Evolutionary conservation across 2,329 filamentous ascomycete species (phyloP).

Genomic region (Colletotrichum cordylinicola): DNA sequence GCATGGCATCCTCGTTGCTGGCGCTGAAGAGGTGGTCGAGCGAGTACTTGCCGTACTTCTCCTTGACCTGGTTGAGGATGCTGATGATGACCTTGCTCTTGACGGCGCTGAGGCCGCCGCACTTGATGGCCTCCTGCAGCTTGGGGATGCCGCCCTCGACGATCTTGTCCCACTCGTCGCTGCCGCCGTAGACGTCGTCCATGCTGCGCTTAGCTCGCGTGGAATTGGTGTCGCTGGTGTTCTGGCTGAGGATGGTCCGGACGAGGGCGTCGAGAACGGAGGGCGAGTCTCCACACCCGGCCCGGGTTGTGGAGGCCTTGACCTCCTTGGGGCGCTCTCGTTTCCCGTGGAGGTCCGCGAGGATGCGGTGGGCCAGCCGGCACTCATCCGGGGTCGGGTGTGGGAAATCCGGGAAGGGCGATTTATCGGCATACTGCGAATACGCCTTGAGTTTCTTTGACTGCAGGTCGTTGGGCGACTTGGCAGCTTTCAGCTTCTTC

Average conservation of each 20-base stretch:
- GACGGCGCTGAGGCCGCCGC: constrained; percentile 72
- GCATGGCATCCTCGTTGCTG: constrained; percentile 52
- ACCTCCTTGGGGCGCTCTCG: constrained; percentile 65
- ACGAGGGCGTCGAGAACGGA: constrained; percentile 59
- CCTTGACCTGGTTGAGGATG: constrained; percentile 69
- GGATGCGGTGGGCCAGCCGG: constrained; percentile 68
- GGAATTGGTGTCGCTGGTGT: constrained; percentile 60
- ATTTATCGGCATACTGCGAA: constrained; percentile 41
- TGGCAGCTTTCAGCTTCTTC: neutral
- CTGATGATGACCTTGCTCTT: constrained; percentile 77
- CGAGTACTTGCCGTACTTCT: constrained; percentile 45
- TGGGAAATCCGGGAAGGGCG: constrained; percentile 72
- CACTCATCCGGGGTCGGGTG: constrained; percentile 74
- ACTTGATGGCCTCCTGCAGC: constrained; percentile 67
- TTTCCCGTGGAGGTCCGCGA: constrained; percentile 70
- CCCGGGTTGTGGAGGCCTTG: constrained; percentile 65
- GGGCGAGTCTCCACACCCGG: constrained; percentile 63
- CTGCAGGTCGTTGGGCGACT: constrained; percentile 33
- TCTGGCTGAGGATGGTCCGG: constrained; percentile 58
- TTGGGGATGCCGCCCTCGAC: constrained; percentile 41
- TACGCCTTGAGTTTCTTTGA: constrained; percentile 50
- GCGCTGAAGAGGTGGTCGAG: constrained; percentile 53
- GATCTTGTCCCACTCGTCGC: constrained; percentile 48
- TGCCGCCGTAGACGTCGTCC: constrained; percentile 48
- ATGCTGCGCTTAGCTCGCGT: constrained; percentile 62